phyloP scores from a whole-genome alignment of 208 protist species.

The Acanthamoeba sp. region DNA sequence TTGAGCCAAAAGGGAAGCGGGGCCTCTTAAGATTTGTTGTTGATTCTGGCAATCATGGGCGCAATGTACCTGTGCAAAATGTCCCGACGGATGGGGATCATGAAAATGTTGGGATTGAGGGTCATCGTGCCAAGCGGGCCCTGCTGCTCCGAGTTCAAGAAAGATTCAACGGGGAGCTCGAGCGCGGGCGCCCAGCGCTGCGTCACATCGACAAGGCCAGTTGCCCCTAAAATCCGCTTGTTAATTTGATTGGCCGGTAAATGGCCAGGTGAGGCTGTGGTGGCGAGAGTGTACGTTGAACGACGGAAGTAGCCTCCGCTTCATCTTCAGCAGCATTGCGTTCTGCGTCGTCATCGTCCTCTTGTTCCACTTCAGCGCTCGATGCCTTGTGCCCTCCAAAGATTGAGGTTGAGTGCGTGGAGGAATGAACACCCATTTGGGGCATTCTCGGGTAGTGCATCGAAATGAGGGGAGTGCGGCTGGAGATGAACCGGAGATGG shows the following conservation, averaged over 20 bases:
- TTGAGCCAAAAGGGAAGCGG: background rate
- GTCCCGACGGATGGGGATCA: slow-evolving; percentile 63
- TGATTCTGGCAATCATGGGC: background rate
- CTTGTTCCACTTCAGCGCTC: background rate
- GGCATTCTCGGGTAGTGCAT: background rate
- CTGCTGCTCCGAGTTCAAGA: background rate
- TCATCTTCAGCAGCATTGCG: slow-evolving; percentile 18
- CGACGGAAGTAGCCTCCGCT: slow-evolving; percentile 6
- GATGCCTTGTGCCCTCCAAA: background rate
- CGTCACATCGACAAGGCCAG: background rate
- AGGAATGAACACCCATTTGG: background rate
- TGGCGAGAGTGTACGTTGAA: background rate
- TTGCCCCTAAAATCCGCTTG: background rate
- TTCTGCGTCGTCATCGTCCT: background rate
- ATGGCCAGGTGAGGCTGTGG: background rate
- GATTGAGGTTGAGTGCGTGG: background rate
- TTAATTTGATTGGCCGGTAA: background rate
- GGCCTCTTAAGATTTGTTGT: background rate
- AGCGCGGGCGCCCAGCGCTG: slow-evolving; percentile 18
- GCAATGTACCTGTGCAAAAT: slow-evolving; percentile 60
- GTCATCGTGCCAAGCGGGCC: background rate
- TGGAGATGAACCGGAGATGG: slow-evolving; percentile 2
- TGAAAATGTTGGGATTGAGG: slow-evolving; percentile 71
- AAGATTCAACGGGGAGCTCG: slow-evolving; percentile 43
- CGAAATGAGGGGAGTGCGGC: background rate